Percentiles rank a stretch among this genome's conserved stretches.
phyloP scores from a whole-genome alignment of 139 green algal genomes.

The Picochlorum sp. region DNA sequence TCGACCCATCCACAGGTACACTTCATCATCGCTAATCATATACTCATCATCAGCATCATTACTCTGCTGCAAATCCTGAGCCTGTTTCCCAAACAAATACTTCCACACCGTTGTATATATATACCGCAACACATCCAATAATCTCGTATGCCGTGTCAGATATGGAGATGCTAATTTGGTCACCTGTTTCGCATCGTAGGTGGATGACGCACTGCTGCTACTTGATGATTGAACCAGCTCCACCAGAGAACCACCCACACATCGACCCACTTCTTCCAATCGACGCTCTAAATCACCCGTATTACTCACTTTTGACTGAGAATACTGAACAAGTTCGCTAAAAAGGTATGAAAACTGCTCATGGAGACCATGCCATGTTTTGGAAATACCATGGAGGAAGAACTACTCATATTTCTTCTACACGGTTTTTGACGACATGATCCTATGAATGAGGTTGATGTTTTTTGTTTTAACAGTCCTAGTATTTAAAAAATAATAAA shows the following conservation, averaged over 20 bases:
- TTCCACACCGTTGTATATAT: constrained; percentile 86
- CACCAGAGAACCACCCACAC: constrained; percentile 76
- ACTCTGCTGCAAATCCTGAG: constrained; percentile 91
- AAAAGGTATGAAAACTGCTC: constrained; percentile 88
- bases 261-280: constrained; percentile 73
- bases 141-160: constrained; percentile 40
- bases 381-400: not conserved
- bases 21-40: constrained; percentile 89
- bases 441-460: too few species aligned
- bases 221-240: constrained; percentile 36
- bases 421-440: too few species aligned
- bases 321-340: constrained; percentile 93
- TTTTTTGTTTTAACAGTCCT: too few species aligned
- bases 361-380: constrained; percentile 55
- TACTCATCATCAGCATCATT: constrained; percentile 93
- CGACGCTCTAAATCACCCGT: constrained; percentile 84
- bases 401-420: too few species aligned
- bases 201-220: too few species aligned
- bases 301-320: constrained; percentile 71
- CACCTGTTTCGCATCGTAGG: too few species aligned
- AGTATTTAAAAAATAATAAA: too few species aligned
- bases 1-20: constrained; percentile 61
- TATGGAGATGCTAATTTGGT: too few species aligned
- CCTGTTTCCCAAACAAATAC: constrained; percentile 84
- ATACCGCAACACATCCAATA: constrained; percentile 88